phyloP scores from a whole-genome alignment of 208 protist species.

The Crithidia bombi region DNA sequence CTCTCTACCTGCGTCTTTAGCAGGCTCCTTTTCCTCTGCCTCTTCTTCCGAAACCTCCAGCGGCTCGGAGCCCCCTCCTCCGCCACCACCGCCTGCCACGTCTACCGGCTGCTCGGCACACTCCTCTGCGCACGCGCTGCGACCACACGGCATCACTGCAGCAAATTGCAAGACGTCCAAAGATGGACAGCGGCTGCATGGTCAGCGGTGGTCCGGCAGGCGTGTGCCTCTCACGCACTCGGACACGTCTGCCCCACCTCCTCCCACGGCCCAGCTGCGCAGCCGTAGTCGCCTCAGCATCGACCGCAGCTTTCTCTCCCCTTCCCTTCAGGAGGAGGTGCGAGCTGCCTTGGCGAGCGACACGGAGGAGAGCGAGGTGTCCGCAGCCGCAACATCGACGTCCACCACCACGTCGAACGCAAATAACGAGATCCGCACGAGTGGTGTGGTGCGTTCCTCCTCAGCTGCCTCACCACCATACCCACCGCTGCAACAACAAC shows the following conservation, averaged over 20 bases:
- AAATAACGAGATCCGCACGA: too few relatives aligned
- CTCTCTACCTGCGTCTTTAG: background rate
- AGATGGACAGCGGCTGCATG: background rate
- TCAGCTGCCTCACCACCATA: background rate
- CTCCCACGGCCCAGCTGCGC: background rate
- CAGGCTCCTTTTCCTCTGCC: background rate
- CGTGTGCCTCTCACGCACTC: slow-evolving; percentile 8
- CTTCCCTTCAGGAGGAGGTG: slow-evolving; percentile 23
- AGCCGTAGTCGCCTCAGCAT: slow-evolving; percentile 14
- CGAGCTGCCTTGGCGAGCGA: slow-evolving; percentile 23
- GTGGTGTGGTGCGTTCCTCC: background rate
- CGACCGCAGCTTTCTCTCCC: slow-evolving; percentile 25
- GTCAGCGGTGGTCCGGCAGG: slow-evolving; percentile 17
- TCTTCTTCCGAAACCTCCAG: slow-evolving; percentile 1
- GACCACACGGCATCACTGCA: background rate
- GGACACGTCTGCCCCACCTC: background rate
- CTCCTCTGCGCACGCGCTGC: background rate
- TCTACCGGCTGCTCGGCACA: background rate
- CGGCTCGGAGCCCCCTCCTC: background rate
- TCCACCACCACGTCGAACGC: background rate
- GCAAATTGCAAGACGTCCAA: background rate
- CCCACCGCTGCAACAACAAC: background rate
- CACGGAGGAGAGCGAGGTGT: background rate
- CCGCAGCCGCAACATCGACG: background rate
- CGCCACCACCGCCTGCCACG: background rate